A percentile compares a stretch with the other conserved stretches of the same genome.
Conservation (phyloP, 495 filamentous ascomycete species). For the Tuber magnatum region DNA sequence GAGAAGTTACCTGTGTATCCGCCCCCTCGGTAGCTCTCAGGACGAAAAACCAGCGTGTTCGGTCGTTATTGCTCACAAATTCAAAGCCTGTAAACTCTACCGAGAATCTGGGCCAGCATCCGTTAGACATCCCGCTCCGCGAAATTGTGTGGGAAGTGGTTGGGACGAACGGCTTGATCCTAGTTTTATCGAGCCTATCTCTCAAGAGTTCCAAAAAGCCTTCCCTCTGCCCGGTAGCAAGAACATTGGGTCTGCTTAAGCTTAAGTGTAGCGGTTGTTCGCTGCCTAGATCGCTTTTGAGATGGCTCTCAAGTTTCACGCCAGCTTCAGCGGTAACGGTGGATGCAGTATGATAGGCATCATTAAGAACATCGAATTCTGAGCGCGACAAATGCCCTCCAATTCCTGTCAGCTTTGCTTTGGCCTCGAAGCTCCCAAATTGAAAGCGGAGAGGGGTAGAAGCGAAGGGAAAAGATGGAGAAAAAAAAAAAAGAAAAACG, state of each 20-base stretch:
- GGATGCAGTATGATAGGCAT: constrained; percentile 47
- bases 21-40: constrained; percentile 51
- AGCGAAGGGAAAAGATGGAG: no score
- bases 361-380: constrained; percentile 51
- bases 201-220: constrained; percentile 51
- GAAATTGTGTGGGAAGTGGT: constrained; percentile 16
- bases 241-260: constrained; percentile 65
- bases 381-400: constrained; percentile 62
- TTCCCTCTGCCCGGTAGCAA: constrained; percentile 59
- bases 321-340: constrained; percentile 12
- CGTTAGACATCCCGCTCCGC: constrained; percentile 13
- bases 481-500: constrained; percentile 7
- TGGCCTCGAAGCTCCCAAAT: background rate
- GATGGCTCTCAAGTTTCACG: constrained; percentile 51
- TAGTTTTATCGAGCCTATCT: constrained; percentile 32
- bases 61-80: constrained; percentile 68
- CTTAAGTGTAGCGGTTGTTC: constrained; percentile 85
- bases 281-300: constrained; percentile 67
- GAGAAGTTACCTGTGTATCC: constrained; percentile 25
- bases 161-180: constrained; percentile 41
- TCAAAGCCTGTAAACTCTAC: constrained; percentile 52
- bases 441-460: background rate
- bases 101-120: constrained; percentile 40
- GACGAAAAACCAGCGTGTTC: constrained; percentile 80
- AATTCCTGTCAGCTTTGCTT: constrained; percentile 41